These are phyloP conservation scores for Sarocladiaceae sp. DNA, from an alignment of 2,329 filamentous ascomycete genomes.

Conservation along the genomic window DNA sequence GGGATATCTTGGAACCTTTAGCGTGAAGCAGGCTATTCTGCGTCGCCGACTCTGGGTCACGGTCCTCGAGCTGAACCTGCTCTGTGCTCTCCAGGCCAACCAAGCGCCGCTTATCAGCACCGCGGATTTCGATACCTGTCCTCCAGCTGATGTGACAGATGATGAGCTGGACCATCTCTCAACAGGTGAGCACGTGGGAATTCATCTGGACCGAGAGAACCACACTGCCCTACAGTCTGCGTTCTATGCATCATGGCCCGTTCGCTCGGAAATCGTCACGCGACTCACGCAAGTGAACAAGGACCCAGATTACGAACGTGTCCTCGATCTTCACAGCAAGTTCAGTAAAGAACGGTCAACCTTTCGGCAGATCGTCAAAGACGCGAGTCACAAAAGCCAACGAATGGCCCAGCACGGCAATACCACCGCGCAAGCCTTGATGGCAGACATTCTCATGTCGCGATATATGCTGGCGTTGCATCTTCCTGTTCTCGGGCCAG, in stretches of 20 bases:
- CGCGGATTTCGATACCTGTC: conserved; percentile 7
- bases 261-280: too few relatives aligned
- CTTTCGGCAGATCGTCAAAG: too few relatives aligned
- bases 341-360: too few relatives aligned
- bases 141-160: not conserved
- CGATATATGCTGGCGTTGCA: conserved; percentile 9
- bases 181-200: not conserved
- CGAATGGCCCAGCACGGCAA: too few relatives aligned
- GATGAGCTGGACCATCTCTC: not conserved
- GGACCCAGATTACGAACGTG: too few relatives aligned
- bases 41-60: conserved; percentile 26
- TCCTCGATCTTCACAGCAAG: too few relatives aligned
- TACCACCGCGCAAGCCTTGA: not conserved
- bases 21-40: conserved; percentile 21
- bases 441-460: not conserved
- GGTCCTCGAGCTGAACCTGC: conserved; percentile 12
- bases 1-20: conserved; percentile 18
- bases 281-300: too few relatives aligned
- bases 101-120: not conserved
- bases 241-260: not conserved
- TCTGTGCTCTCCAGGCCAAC: conserved; percentile 8
- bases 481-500: conserved; percentile 1
- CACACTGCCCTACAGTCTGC: not conserved
- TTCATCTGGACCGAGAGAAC: not conserved
- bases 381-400: too few relatives aligned